phyloP scores from a whole-genome alignment of 805 yeast species.

The Isabelozyma pseudorhagii region DNA sequence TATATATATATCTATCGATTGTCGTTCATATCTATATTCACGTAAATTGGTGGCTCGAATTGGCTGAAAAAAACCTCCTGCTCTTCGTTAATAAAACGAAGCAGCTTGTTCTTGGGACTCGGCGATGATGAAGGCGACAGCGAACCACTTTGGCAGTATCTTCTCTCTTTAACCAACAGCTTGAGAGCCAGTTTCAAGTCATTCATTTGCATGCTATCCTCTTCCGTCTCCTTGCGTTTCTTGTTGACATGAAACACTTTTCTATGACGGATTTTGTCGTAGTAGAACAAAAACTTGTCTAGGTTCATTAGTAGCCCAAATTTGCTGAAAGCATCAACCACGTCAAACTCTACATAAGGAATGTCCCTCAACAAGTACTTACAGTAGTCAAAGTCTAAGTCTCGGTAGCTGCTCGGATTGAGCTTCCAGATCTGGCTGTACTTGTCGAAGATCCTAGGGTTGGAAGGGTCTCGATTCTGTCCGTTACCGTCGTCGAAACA shows the following conservation, averaged over 20 bases:
- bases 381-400: conserved; percentile 10
- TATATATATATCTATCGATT: too few relatives aligned
- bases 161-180: not conserved
- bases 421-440: conserved; percentile 18
- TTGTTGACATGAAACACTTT: not conserved
- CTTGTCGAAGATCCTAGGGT: conserved; percentile 11
- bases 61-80: conserved; percentile 1
- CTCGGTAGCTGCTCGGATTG: conserved; percentile 12
- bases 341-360: not conserved
- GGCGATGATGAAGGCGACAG: not conserved
- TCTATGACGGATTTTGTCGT: not conserved
- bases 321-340: conserved; percentile 7
- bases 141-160: not conserved
- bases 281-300: conserved; percentile 11
- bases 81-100: conserved; percentile 2
- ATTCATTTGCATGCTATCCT: not conserved
- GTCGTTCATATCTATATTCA: not conserved
- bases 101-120: not conserved
- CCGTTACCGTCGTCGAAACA: not conserved
- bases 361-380: not conserved
- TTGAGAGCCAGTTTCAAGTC: not conserved
- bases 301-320: conserved; percentile 17
- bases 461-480: conserved; percentile 3
- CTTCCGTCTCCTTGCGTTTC: not conserved
- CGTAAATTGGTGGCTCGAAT: conserved; percentile 3